These are phyloP conservation scores for Telfairia occidentalis DNA, from an alignment of 331 rosid species.

Conservation along the genomic window DNA sequence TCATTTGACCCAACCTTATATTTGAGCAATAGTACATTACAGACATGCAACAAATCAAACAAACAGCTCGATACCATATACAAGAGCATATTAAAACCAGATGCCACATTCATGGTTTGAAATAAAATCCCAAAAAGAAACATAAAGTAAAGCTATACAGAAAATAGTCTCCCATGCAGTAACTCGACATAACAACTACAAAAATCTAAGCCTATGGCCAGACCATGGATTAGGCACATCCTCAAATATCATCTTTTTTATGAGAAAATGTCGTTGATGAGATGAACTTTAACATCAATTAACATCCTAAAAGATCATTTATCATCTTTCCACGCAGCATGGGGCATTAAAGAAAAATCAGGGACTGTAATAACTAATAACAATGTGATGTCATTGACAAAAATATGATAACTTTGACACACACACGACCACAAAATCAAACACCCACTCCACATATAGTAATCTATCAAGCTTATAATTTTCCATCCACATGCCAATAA, in stretches of 20 bases:
- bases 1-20: not conserved
- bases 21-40: not conserved
- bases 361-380: not conserved
- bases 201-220: not conserved
- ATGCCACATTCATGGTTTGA: not conserved
- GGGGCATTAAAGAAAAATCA: not conserved
- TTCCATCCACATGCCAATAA: not conserved
- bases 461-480: conserved; percentile 4
- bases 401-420: not conserved
- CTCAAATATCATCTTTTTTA: not conserved
- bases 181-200: not conserved
- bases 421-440: not conserved
- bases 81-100: not conserved
- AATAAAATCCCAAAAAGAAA: not conserved
- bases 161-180: not conserved
- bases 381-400: not conserved
- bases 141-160: not conserved
- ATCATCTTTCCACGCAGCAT: not conserved
- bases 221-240: not conserved
- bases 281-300: not conserved
- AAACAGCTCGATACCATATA: not conserved
- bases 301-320: not conserved
- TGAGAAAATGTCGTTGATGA: not conserved
- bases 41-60: not conserved
- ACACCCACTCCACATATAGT: not conserved